phyloP scores from a whole-genome alignment of 768 basidiomycete species.

The Dioszegia crocea region DNA sequence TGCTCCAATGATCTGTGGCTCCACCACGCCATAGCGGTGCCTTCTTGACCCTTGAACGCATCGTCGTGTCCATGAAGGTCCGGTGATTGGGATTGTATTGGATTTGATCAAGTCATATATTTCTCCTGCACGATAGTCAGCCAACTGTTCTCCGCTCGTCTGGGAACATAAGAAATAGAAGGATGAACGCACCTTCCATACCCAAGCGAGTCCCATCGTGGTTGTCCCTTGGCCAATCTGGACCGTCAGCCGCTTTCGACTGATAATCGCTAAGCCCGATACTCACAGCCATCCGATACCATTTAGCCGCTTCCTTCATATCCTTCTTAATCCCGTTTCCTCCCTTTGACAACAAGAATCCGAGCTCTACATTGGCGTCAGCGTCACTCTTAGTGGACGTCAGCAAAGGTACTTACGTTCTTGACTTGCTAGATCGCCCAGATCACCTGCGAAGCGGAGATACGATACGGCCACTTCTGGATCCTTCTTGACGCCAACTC shows the following conservation, averaged over 20 bases:
- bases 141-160: neutral
- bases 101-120: conserved; percentile 31
- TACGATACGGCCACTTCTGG: conserved; percentile 42
- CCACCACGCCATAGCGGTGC: no score
- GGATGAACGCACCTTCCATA: conserved; percentile 44
- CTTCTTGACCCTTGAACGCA: no score
- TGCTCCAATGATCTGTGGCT: no score
- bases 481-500: conserved; percentile 45
- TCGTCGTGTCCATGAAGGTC: no score
- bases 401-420: conserved; percentile 41
- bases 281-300: conserved; percentile 48
- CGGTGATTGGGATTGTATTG: no score
- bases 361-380: conserved; percentile 33
- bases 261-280: neutral
- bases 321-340: conserved; percentile 47
- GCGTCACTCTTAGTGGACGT: neutral
- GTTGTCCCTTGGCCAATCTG: conserved; percentile 39
- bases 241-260: neutral
- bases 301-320: conserved; percentile 48
- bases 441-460: conserved; percentile 38
- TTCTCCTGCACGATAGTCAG: conserved; percentile 23
- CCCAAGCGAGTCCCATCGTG: conserved; percentile 45
- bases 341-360: conserved; percentile 44
- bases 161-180: neutral
- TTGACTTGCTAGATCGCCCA: conserved; percentile 46